Conservation (phyloP, 2,329 filamentous ascomycete genomes). For the Leptosphaerulina australis region DNA sequence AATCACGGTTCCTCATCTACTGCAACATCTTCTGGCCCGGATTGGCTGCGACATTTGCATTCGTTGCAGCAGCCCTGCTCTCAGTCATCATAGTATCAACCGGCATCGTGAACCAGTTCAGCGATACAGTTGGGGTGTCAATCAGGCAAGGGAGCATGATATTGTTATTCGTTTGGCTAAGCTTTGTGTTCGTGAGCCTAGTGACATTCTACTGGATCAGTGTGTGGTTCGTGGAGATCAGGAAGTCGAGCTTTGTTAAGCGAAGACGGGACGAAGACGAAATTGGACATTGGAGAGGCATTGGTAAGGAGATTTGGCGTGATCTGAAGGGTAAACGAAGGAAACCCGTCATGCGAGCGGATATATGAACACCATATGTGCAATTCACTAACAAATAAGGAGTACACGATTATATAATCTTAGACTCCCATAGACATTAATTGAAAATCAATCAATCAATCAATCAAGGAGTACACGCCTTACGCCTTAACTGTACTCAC, state of each 20-base stretch:
- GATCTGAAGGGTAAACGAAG: conserved; percentile 23
- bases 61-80: conserved; percentile 25
- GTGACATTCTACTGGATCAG: conserved; percentile 26
- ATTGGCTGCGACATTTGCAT: conserved; percentile 15
- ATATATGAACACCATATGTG: not conserved
- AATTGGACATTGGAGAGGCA: conserved; percentile 32
- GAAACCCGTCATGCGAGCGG: conserved; percentile 3
- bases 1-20: conserved; percentile 31
- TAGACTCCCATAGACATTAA: too few species aligned
- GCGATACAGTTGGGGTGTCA: conserved; percentile 15
- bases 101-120: conserved; percentile 11
- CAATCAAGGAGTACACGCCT: too few species aligned
- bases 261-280: conserved; percentile 26
- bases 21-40: conserved; percentile 22
- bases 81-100: conserved; percentile 18
- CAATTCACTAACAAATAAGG: not conserved
- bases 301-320: conserved; percentile 22
- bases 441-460: too few species aligned
- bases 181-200: conserved; percentile 17
- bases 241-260: conserved; percentile 23
- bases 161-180: conserved; percentile 31
- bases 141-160: conserved; percentile 17
- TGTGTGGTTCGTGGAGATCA: conserved; percentile 38
- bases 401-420: not conserved
- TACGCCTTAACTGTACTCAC: too few species aligned